Evolutionary conservation across 768 basidiomycete genomes (phyloP), one percentile per base, ranked within the genome.

Genomic region (Boletus vermiculosoides): DNA sequence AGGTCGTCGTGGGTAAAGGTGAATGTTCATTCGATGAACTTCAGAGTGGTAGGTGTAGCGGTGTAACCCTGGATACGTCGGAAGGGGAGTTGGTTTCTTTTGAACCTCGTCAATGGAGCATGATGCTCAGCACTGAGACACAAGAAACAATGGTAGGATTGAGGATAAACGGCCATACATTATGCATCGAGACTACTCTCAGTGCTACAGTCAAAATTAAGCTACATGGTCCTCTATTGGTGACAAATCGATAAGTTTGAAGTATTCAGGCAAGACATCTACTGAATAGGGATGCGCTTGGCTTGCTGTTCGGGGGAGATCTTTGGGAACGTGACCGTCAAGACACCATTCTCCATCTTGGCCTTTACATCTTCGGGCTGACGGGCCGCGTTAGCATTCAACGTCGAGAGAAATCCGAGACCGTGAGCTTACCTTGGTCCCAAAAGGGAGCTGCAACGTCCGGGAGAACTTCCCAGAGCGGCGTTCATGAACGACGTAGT

Each of bases 241-340:
- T 11, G 28, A 47, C 33, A 18, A 22, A 23, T 2, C 0, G 9
- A 22, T 9, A 13, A 25, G 6, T 16, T 9, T n/a, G 12, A 18
- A 49, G 16, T 22, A 16, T 25, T 5, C 20, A 15, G 8, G 28
- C 18, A 11, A 22, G 15, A 30, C n/a, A 30, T 49, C 47, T 56
- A 56, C 46, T 53, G 47, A 22, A 64, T 41, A 3, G 64, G 63
- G 50, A 82, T 76, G 48, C 70, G 78, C 71, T 76, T 76, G 13
- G 78, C 76, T 7, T 72, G 72, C 52, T 67, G 56, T 57, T 81
- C 80, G 6, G 72, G 55, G 18, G 28, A 65, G 4, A 73, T 65
- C 69, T 75, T 79, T 16, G 81, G 81, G 71, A 83, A 83, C 16
- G 71, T 75, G 28, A 83, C 71, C 1, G 71, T 72, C 58, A 84